Conservation (phyloP, 2,329 filamentous ascomycete species). For the Xylariaceae sp. region DNA sequence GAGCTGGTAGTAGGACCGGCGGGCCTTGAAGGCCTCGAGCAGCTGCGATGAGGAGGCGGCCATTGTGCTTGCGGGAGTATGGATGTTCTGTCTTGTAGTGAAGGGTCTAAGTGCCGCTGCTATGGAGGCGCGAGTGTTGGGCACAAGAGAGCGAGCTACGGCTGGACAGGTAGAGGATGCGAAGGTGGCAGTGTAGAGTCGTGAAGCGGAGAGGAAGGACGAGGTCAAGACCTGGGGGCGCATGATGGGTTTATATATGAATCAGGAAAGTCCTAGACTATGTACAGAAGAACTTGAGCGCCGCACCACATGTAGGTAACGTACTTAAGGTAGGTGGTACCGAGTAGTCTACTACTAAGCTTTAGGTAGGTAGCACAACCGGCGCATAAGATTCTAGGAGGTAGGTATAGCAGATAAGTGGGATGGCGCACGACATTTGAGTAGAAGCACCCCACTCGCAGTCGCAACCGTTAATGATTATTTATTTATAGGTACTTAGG, state of each 20-base stretch:
- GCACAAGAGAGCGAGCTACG: conserved; percentile 2
- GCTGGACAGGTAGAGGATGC: conserved; percentile 15
- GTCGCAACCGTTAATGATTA: no score
- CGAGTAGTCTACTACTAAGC: no score
- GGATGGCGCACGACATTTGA: no score
- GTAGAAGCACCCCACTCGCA: no score
- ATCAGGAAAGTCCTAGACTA: no score
- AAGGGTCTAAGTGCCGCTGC: conserved; percentile 17
- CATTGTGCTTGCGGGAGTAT: conserved; percentile 29
- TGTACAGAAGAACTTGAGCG: no score
- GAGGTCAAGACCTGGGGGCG: conserved; percentile 25
- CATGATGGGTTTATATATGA: conserved; percentile 25
- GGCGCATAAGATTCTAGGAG: no score
- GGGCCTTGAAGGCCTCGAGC: conserved; percentile 59
- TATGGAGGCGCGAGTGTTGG: conserved; percentile 13
- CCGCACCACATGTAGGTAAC: no score
- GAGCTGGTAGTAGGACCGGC: conserved; percentile 65
- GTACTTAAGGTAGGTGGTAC: no score
- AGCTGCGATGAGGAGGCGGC: conserved; percentile 38
- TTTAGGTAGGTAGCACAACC: no score
- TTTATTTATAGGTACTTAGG: no score
- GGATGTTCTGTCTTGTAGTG: conserved; percentile 18
- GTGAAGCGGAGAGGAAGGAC: conserved; percentile 22
- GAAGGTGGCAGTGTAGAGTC: conserved; percentile 11
- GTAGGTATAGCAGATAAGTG: no score